These are phyloP conservation scores for Phtheirospermum japonicum DNA, from an alignment of 257 asterid species.

Conservation along the genomic window DNA sequence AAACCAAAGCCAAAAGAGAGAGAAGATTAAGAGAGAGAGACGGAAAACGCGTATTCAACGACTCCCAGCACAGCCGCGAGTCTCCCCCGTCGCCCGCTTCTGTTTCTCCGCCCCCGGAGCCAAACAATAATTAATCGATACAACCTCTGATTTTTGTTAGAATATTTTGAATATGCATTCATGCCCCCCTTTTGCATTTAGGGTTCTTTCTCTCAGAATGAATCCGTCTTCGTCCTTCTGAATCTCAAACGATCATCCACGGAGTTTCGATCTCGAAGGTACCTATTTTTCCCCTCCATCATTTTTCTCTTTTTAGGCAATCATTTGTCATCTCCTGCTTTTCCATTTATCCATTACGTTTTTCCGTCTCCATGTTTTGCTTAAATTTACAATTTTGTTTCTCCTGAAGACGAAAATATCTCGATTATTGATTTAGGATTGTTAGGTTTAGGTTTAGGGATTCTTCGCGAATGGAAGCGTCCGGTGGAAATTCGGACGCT, in stretches of 20 bases:
- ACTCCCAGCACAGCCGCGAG: slow-evolving; percentile 26
- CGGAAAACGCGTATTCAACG: slow-evolving; percentile 30
- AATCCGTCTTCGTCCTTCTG: slow-evolving; percentile 14
- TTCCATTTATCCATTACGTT: neutral
- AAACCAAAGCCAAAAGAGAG: slow-evolving; percentile 23
- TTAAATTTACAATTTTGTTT: neutral
- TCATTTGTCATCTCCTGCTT: neutral
- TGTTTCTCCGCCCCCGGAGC: slow-evolving; percentile 30
- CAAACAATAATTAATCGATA: neutral
- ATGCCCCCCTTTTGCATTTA: slow-evolving; percentile 20
- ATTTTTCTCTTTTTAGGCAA: no score
- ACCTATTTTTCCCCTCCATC: neutral
- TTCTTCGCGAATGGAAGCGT: slow-evolving; percentile 64
- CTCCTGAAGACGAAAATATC: slow-evolving; percentile 13
- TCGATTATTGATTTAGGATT: slow-evolving; percentile 34
- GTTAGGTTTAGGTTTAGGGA: slow-evolving; percentile 56
- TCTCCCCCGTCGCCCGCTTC: slow-evolving; percentile 29
- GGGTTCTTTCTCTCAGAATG: slow-evolving; percentile 29
- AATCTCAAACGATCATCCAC: slow-evolving; percentile 38
- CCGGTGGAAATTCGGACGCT: slow-evolving; percentile 70
- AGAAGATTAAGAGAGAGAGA: slow-evolving; percentile 21
- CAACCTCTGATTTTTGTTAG: slow-evolving; percentile 13
- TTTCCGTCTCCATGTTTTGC: no score
- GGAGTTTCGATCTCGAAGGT: slow-evolving; percentile 63
- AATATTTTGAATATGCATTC: slow-evolving; percentile 19